Evolutionary conservation across 2,329 filamentous ascomycete genomes (phyloP).

Genomic region (Pseudogymnoascus sp.): DNA sequence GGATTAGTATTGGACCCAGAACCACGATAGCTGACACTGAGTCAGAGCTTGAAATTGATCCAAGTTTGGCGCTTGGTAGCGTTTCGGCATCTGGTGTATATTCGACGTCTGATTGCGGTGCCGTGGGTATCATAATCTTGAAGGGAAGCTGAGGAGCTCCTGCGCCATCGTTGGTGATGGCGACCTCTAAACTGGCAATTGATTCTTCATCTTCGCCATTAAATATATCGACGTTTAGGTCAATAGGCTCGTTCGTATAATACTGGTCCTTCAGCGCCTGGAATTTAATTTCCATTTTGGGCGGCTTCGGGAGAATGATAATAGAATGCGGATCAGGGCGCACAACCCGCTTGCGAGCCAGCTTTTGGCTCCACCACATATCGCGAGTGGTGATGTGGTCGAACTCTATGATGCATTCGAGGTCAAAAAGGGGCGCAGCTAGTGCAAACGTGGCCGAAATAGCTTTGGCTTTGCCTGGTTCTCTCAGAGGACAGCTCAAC

Average conservation of each 20-base stretch:
- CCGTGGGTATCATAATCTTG: slow-evolving; percentile 13
- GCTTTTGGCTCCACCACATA: slow-evolving; percentile 41
- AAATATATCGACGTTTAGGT: slow-evolving; percentile 57
- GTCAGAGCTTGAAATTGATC: slow-evolving; percentile 37
- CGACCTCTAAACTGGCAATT: slow-evolving; percentile 59
- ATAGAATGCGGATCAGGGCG: slow-evolving; percentile 47
- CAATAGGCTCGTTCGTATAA: slow-evolving; percentile 74
- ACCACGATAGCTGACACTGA: slow-evolving; percentile 38
- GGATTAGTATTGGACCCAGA: slow-evolving; percentile 42
- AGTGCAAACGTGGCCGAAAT: slow-evolving; percentile 54
- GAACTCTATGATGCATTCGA: slow-evolving; percentile 56
- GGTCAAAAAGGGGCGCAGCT: slow-evolving; percentile 54
- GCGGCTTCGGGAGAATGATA: slow-evolving; percentile 76
- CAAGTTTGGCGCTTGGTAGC: slow-evolving; percentile 20
- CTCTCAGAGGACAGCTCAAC: slow-evolving; percentile 64
- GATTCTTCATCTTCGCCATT: slow-evolving; percentile 81
- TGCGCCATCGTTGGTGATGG: slow-evolving; percentile 51
- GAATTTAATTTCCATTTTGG: slow-evolving; percentile 73
- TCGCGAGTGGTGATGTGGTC: slow-evolving; percentile 34
- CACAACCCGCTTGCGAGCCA: slow-evolving; percentile 38
- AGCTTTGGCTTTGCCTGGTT: slow-evolving; percentile 68
- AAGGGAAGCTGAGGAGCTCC: slow-evolving; percentile 37
- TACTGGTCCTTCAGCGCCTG: slow-evolving; percentile 59
- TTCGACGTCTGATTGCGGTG: neutral
- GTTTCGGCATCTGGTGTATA: slow-evolving; percentile 6